These are phyloP conservation scores for Lachnellula hyalina DNA, from an alignment of 2,329 filamentous ascomycete genomes.

Conservation along the genomic window DNA sequence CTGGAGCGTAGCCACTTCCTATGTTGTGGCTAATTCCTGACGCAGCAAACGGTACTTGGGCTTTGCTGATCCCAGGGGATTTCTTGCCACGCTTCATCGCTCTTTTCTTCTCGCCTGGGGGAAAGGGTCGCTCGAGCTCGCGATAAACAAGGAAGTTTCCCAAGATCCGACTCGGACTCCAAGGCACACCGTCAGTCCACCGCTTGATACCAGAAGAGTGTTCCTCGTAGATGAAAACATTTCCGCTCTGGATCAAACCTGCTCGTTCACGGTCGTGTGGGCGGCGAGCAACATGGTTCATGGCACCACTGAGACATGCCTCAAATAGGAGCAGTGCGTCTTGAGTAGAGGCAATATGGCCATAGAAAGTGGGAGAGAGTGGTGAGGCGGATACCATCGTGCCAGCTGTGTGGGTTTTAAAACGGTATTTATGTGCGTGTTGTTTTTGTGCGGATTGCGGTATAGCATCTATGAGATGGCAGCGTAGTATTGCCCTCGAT, in stretches of 20 bases:
- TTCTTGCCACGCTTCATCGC: slow-evolving; percentile 65
- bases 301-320: slow-evolving; percentile 63
- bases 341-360: slow-evolving; percentile 25
- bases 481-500: slow-evolving; percentile 15
- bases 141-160: slow-evolving; percentile 96
- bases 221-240: slow-evolving; percentile 89
- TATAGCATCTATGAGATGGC: slow-evolving; percentile 17
- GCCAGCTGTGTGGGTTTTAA: not conserved
- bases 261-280: slow-evolving; percentile 80
- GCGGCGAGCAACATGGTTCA: slow-evolving; percentile 73
- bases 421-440: slow-evolving; percentile 3
- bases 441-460: slow-evolving; percentile 3
- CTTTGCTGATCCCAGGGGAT: slow-evolving; percentile 27
- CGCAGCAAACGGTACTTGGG: slow-evolving; percentile 16
- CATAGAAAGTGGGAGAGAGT: slow-evolving; percentile 23
- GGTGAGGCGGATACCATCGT: slow-evolving; percentile 19
- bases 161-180: slow-evolving; percentile 91
- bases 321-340: slow-evolving; percentile 77
- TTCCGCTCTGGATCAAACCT: slow-evolving; percentile 74
- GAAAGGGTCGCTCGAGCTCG: slow-evolving; percentile 94
- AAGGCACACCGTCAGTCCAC: slow-evolving; percentile 88
- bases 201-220: slow-evolving; percentile 86
- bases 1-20: slow-evolving; percentile 11
- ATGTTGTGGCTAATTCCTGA: not conserved
- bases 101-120: slow-evolving; percentile 78